Conservation (phyloP, 441 rosid species). For the Adansonia grandidieri region DNA sequence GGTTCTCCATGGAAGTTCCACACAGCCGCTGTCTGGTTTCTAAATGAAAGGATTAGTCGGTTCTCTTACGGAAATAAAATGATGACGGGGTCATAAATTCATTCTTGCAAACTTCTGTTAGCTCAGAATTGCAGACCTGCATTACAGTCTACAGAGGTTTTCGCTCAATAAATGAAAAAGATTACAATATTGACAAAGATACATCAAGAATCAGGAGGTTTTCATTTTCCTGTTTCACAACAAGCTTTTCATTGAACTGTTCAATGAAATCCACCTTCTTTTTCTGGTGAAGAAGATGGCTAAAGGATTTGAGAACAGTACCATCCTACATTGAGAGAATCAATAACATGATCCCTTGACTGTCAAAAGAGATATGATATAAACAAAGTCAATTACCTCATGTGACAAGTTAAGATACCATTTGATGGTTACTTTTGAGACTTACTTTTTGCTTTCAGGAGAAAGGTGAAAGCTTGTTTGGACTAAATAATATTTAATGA, state of each 20-base stretch:
- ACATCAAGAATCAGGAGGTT: conserved; percentile 75
- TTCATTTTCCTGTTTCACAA: conserved; percentile 84
- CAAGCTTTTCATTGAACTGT: conserved; percentile 81
- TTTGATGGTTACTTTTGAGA: not conserved
- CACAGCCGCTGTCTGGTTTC: conserved; percentile 74
- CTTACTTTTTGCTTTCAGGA: not conserved
- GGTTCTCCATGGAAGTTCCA: conserved; percentile 92
- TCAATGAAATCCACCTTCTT: conserved; percentile 84
- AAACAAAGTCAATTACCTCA: not conserved
- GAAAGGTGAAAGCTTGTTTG: not conserved
- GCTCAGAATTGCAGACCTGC: conserved; percentile 29
- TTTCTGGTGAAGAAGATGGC: conserved; percentile 75
- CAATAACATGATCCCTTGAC: conserved; percentile 82
- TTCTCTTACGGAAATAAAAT: conserved; percentile 37
- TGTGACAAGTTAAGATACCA: not conserved
- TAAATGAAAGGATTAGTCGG: conserved; percentile 71
- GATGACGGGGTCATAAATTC: conserved; percentile 81
- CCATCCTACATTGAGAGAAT: conserved; percentile 69
- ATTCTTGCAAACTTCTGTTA: conserved; percentile 64
- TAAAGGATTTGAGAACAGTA: conserved; percentile 69
- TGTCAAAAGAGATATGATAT: conserved; percentile 27
- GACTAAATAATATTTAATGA: not conserved
- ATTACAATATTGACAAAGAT: no score
- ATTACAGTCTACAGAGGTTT: not conserved
- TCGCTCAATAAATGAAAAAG: no score